These are phyloP conservation scores for Dispira parvispora DNA, from an alignment of 192 early-diverging fungal genomes.

Conservation along the genomic window DNA sequence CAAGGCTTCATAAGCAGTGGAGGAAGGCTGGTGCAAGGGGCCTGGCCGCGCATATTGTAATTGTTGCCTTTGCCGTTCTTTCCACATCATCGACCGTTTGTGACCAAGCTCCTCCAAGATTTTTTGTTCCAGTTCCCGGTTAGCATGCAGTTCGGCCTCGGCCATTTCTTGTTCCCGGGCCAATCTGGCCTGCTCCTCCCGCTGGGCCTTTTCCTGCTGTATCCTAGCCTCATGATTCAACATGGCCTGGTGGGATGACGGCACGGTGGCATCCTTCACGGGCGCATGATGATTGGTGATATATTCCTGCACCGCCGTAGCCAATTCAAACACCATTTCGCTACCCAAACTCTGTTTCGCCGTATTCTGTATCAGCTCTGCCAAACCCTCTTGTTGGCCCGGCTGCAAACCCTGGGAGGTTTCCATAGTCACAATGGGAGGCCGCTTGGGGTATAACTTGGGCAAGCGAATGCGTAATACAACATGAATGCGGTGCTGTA, in stretches of 20 bases:
- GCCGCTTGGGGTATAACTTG: constrained; percentile 44
- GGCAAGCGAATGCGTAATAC: constrained; percentile 32
- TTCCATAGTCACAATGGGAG: constrained; percentile 37
- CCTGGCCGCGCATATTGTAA: constrained; percentile 21
- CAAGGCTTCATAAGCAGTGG: constrained; percentile 5
- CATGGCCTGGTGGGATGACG: constrained; percentile 28
- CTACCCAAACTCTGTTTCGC: constrained; percentile 27
- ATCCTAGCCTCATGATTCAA: constrained; percentile 20
- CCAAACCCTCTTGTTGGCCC: constrained; percentile 28
- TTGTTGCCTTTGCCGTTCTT: constrained; percentile 17
- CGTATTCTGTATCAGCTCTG: constrained; percentile 17
- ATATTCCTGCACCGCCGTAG: constrained; percentile 35
- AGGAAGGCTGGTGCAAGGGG: constrained; percentile 15
- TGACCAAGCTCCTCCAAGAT: constrained; percentile 23
- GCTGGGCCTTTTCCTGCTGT: constrained; percentile 13
- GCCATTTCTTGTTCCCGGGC: not conserved
- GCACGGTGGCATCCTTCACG: constrained; percentile 25
- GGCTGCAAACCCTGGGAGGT: constrained; percentile 32
- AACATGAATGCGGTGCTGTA: constrained; percentile 16
- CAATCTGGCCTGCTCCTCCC: constrained; percentile 10
- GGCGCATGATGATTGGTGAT: constrained; percentile 36
- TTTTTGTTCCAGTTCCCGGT: constrained; percentile 18
- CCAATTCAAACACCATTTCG: constrained; percentile 55
- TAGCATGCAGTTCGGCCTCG: not conserved
- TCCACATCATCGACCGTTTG: constrained; percentile 14